Percentiles rank a stretch among this genome's conserved stretches.
These are phyloP conservation scores for Cucurbita argyrosperma DNA, from an alignment of 306 rosid species.

Conservation along the genomic window DNA sequence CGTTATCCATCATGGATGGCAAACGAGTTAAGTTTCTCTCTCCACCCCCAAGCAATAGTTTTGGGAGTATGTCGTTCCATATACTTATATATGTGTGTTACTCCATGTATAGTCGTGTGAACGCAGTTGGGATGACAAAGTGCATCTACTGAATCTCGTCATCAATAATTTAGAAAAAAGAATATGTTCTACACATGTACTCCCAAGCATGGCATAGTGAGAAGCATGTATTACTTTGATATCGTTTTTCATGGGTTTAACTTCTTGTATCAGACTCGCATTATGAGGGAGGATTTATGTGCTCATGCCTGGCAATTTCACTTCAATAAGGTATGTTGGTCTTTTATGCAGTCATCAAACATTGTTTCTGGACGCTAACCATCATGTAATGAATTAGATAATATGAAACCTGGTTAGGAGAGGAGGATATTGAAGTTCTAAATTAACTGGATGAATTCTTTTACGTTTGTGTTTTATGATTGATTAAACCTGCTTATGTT, in stretches of 20 bases:
- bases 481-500: not conserved
- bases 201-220: not conserved
- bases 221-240: not conserved
- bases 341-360: not conserved
- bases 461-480: not conserved
- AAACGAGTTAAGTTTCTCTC: constrained; percentile 21
- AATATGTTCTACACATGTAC: not conserved
- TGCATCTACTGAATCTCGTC: not conserved
- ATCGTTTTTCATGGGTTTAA: not conserved
- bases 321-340: constrained; percentile 24
- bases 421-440: not conserved
- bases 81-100: not conserved
- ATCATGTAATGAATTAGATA: not conserved
- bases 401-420: not conserved
- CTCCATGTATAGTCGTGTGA: not conserved
- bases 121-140: not conserved
- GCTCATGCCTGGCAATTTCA: constrained; percentile 40
- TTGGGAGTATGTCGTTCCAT: not conserved
- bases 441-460: not conserved
- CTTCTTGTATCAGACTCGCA: constrained; percentile 18
- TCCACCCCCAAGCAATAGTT: not conserved
- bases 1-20: constrained; percentile 26
- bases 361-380: not conserved
- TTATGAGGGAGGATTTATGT: constrained; percentile 28
- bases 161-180: not conserved